Evolutionary conservation across 2,329 filamentous ascomycete species (phyloP).

Genomic region (Juglanconis sp.): DNA sequence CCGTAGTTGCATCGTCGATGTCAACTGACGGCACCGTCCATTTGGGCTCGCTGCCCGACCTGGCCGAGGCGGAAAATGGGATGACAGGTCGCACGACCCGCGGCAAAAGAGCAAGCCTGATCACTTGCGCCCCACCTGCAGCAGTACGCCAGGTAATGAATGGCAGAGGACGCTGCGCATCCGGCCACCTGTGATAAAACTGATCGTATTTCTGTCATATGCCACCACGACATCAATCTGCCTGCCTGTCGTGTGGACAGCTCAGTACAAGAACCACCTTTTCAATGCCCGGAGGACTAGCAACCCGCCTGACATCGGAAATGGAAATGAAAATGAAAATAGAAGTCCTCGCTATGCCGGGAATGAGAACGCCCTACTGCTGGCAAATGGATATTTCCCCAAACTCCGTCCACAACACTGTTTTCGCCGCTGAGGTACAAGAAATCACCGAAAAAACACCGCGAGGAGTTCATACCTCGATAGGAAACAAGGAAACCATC

Average conservation of each 20-base stretch:
- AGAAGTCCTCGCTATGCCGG: conserved; percentile 4
- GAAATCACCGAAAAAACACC: neutral
- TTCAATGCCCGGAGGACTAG: too few species aligned
- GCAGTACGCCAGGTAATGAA: too few species aligned
- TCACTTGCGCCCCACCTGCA: neutral
- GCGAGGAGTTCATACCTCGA: neutral
- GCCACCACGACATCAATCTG: neutral
- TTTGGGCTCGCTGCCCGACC: neutral
- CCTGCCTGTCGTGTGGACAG: neutral
- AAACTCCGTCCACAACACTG: neutral
- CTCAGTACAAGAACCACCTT: neutral
- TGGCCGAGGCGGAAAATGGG: neutral
- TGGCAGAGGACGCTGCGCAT: neutral
- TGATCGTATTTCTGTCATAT: neutral
- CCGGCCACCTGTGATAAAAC: neutral
- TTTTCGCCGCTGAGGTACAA: neutral
- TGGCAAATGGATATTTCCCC: neutral
- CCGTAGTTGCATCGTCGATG: neutral
- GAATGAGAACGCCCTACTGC: neutral
- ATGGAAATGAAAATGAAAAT: neutral
- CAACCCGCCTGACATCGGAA: too few species aligned
- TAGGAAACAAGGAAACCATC: neutral
- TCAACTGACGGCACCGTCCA: conserved; percentile 8
- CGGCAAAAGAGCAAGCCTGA: neutral
- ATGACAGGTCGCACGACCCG: neutral